A percentile compares a stretch with the other conserved stretches of the same genome.
phyloP scores from a whole-genome alignment of 139 green algal species.

The Deuterostichococcus epilithicus region DNA sequence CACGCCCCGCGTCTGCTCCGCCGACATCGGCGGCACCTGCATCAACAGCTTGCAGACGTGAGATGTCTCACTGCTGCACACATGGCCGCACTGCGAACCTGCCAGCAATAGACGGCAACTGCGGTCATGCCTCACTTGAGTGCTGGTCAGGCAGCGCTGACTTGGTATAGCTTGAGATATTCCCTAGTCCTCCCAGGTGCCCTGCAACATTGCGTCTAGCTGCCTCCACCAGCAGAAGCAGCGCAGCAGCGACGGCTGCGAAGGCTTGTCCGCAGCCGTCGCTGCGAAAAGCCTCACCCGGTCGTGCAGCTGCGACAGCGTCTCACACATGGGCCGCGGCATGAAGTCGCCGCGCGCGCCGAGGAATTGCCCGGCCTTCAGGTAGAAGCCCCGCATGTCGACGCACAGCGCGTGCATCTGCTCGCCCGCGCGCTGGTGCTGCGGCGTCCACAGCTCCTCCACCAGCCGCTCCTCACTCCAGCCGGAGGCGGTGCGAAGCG shows the following conservation, averaged over 20 bases:
- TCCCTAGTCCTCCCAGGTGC: no score
- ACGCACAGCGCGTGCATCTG: conserved; percentile 84
- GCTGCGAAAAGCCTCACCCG: conserved; percentile 42
- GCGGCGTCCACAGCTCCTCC: conserved; percentile 62
- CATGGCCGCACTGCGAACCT: no score
- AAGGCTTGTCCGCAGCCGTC: no score
- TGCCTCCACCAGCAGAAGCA: conserved; percentile 1
- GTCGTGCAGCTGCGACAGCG: conserved; percentile 79
- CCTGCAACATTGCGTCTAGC: no score
- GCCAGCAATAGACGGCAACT: no score
- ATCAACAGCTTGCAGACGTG: not conserved
- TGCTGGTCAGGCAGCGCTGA: no score
- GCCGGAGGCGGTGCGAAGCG: conserved; percentile 25
- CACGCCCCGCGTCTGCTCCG: conserved; percentile 28
- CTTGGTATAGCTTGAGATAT: no score
- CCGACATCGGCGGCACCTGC: conserved; percentile 66
- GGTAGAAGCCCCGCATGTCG: conserved; percentile 80
- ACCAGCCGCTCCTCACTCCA: conserved; percentile 33
- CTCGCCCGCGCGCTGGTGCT: conserved; percentile 66
- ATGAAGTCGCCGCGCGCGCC: conserved; percentile 83
- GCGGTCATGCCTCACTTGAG: no score
- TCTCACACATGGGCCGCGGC: conserved; percentile 71
- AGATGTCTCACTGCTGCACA: no score
- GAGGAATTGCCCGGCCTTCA: conserved; percentile 91
- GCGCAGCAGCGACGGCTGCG: no score